phyloP scores from a whole-genome alignment of 257 asterid genomes.

The Phtheirospermum japonicum region DNA sequence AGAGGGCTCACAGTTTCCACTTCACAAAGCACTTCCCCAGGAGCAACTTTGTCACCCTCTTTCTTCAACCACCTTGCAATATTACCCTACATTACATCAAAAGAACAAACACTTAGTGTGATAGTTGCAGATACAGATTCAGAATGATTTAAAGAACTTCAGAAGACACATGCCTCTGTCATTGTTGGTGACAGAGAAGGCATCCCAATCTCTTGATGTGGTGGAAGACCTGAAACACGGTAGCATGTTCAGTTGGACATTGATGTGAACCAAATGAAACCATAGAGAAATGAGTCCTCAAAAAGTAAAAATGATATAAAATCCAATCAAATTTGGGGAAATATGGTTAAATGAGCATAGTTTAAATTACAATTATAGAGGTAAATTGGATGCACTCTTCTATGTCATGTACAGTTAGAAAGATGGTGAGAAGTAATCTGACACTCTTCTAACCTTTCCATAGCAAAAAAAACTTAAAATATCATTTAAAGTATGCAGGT shows the following conservation, averaged over 20 bases:
- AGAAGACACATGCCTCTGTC: constrained; percentile 69
- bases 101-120: constrained; percentile 24
- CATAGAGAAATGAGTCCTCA: not conserved
- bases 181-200: constrained; percentile 99
- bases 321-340: not conserved
- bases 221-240: constrained; percentile 76
- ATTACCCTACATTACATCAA: constrained; percentile 65
- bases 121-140: constrained; percentile 17
- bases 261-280: not conserved
- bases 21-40: constrained; percentile 99
- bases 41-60: constrained; percentile 91
- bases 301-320: not conserved
- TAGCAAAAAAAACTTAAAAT: constrained; percentile 16
- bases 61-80: constrained; percentile 98
- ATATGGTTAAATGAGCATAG: not conserved
- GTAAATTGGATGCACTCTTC: constrained; percentile 9
- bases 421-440: constrained; percentile 1
- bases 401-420: constrained; percentile 13
- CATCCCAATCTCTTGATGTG: constrained; percentile 97
- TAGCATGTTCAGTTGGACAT: constrained; percentile 6
- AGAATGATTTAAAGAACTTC: constrained; percentile 20
- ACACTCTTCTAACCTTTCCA: constrained; percentile 16
- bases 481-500: constrained; percentile 16
- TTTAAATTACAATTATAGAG: constrained; percentile 6
- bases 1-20: constrained; percentile 83